Evolutionary conservation across 2,329 filamentous ascomycete species (phyloP).

Genomic region (Chaetomiaceae sp.): DNA sequence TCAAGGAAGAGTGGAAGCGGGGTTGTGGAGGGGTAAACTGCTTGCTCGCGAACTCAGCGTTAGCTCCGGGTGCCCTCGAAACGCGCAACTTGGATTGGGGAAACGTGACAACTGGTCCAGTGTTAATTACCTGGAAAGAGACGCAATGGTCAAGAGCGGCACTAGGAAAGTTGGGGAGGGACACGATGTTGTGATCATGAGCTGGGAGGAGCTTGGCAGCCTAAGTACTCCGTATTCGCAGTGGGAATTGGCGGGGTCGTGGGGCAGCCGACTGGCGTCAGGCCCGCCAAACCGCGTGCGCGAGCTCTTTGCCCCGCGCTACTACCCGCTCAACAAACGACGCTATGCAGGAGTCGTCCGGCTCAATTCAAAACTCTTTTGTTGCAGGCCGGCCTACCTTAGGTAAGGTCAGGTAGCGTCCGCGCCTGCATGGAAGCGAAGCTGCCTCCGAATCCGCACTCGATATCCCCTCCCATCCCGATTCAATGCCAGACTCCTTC

Average conservation of each 20-base stretch:
- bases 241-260: slow-evolving; percentile 18
- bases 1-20: not conserved
- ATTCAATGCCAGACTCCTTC: too few relatives aligned
- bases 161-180: not conserved
- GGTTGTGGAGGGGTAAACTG: slow-evolving; percentile 12
- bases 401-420: too few relatives aligned
- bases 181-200: slow-evolving; percentile 9
- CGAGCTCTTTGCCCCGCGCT: slow-evolving; percentile 16
- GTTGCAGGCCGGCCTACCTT: too few relatives aligned
- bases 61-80: slow-evolving; percentile 4
- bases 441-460: too few relatives aligned
- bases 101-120: not conserved
- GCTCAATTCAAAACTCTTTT: slow-evolving; percentile 13
- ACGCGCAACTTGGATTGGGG: not conserved
- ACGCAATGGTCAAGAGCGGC: not conserved
- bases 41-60: not conserved
- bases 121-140: not conserved
- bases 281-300: not conserved
- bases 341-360: slow-evolving; percentile 4
- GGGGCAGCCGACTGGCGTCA: not conserved
- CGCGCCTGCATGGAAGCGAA: too few relatives aligned
- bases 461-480: too few relatives aligned
- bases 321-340: slow-evolving; percentile 8
- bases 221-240: slow-evolving; percentile 14
- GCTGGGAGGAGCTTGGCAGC: slow-evolving; percentile 11